A percentile compares a stretch with the other conserved stretches of the same genome.
These are phyloP conservation scores for Saccharomycopsis capsularis DNA, from an alignment of 805 yeast genomes.

Conservation along the genomic window DNA sequence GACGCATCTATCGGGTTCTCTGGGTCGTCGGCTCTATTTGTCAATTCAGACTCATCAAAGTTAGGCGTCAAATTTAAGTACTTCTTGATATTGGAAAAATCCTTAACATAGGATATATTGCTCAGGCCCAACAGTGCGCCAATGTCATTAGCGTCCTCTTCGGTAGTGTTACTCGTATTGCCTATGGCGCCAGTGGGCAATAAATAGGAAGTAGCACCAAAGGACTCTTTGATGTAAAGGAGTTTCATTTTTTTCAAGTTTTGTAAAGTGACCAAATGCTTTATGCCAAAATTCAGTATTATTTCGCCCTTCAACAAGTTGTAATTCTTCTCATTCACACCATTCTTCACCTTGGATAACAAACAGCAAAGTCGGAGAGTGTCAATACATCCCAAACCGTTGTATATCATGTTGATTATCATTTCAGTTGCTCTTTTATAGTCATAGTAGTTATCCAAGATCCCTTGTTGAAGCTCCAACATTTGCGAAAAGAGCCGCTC, in stretches of 20 bases:
- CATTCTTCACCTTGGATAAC: constrained; percentile 57
- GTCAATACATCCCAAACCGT: constrained; percentile 30
- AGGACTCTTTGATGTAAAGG: constrained; percentile 31
- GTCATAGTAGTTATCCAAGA: constrained; percentile 20
- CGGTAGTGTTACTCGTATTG: neutral
- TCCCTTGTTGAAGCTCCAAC: constrained; percentile 21
- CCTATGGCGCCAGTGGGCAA: constrained; percentile 3
- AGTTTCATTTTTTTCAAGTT: constrained; percentile 44
- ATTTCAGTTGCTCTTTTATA: constrained; percentile 26
- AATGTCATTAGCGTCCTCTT: neutral
- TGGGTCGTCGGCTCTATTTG: constrained; percentile 26
- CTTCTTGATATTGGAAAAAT: constrained; percentile 30
- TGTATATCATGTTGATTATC: constrained; percentile 45
- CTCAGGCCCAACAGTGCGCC: constrained; percentile 5
- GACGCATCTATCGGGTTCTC: constrained; percentile 42
- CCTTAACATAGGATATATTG: constrained; percentile 26
- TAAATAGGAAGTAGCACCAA: neutral
- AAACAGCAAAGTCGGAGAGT: constrained; percentile 50
- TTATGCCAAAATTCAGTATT: constrained; percentile 58
- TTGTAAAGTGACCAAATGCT: constrained; percentile 40
- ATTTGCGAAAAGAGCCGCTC: constrained; percentile 21
- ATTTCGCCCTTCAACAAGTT: constrained; percentile 48
- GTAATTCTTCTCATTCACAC: constrained; percentile 60
- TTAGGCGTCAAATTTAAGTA: constrained; percentile 45
- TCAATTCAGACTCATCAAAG: constrained; percentile 23